Percentiles rank a stretch among this genome's conserved stretches.
phyloP scores from a whole-genome alignment of 2,329 filamentous ascomycete species.

The Cadophora gregata region DNA sequence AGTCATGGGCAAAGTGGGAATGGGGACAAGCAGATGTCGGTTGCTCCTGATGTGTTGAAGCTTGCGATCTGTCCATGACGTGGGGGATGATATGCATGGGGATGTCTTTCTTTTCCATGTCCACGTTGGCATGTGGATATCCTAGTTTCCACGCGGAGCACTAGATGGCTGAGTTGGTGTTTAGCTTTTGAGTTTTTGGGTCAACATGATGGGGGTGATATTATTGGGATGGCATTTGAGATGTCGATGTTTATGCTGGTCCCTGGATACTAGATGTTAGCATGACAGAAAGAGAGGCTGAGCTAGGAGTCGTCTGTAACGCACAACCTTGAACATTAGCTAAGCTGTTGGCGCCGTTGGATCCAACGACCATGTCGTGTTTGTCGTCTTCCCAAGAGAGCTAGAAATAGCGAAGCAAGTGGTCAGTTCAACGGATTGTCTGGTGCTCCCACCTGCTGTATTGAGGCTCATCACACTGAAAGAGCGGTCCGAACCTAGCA shows the following conservation, averaged over 20 bases:
- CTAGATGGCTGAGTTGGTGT: no score
- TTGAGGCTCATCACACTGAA: no score
- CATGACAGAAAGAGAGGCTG: no score
- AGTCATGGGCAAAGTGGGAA: not conserved
- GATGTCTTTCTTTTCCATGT: not conserved
- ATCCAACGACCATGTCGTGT: not conserved
- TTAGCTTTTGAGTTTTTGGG: not conserved
- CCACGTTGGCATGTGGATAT: not conserved
- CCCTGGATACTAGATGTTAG: not conserved
- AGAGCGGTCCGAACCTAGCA: no score
- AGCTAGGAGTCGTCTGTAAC: not conserved
- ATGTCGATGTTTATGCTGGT: not conserved
- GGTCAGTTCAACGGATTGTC: not conserved
- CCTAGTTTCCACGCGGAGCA: no score
- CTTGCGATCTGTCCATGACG: not conserved
- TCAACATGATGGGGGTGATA: not conserved
- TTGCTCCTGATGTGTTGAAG: not conserved
- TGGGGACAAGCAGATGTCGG: no score
- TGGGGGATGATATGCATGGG: no score
- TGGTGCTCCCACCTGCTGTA: no score
- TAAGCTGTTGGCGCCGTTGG: not conserved
- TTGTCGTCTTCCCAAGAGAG: not conserved
- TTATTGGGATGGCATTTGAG: constrained; percentile 3
- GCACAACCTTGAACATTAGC: not conserved
- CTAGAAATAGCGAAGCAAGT: not conserved